These are phyloP conservation scores for Neurospora sublineolata DNA, from an alignment of 495 filamentous ascomycete genomes.

Conservation along the genomic window DNA sequence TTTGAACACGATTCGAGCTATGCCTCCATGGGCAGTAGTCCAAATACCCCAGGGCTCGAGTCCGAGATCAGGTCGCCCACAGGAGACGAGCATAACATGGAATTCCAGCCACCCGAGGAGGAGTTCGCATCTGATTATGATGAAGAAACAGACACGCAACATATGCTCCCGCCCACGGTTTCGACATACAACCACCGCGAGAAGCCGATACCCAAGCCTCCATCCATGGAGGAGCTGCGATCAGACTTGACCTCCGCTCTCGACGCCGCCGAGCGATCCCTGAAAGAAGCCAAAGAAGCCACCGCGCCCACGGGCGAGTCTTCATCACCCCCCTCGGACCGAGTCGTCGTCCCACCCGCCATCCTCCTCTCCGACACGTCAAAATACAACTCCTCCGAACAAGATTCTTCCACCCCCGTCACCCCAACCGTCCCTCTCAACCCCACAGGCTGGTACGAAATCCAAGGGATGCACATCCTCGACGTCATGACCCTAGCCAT, in stretches of 20 bases:
- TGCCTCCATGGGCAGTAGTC: conserved; percentile 45
- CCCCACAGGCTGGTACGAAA: conserved; percentile 57
- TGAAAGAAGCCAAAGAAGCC: conserved; percentile 36
- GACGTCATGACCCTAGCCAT: conserved; percentile 91
- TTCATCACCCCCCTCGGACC: conserved; percentile 4
- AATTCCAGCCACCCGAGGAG: conserved; percentile 31
- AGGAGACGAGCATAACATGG: conserved; percentile 36
- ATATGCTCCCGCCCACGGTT: conserved; percentile 87
- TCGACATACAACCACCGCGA: conserved; percentile 89
- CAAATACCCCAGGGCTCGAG: conserved; percentile 30
- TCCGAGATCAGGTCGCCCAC: conserved; percentile 46
- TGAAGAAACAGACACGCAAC: conserved; percentile 43
- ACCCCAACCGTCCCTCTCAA: not conserved
- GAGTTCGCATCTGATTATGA: conserved; percentile 47
- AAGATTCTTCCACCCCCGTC: not conserved
- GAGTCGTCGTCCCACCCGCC: conserved; percentile 16
- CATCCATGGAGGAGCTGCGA: conserved; percentile 65
- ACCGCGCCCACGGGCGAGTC: conserved; percentile 13
- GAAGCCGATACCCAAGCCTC: conserved; percentile 77
- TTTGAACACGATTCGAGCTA: conserved; percentile 44
- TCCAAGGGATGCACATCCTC: conserved; percentile 82
- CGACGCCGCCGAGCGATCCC: conserved; percentile 49
- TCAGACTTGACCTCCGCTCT: conserved; percentile 61
- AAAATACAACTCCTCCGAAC: not conserved
- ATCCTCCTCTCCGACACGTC: not conserved